These are phyloP conservation scores for Somion occarium DNA, from an alignment of 1,284 basidiomycete genomes.

Conservation along the genomic window DNA sequence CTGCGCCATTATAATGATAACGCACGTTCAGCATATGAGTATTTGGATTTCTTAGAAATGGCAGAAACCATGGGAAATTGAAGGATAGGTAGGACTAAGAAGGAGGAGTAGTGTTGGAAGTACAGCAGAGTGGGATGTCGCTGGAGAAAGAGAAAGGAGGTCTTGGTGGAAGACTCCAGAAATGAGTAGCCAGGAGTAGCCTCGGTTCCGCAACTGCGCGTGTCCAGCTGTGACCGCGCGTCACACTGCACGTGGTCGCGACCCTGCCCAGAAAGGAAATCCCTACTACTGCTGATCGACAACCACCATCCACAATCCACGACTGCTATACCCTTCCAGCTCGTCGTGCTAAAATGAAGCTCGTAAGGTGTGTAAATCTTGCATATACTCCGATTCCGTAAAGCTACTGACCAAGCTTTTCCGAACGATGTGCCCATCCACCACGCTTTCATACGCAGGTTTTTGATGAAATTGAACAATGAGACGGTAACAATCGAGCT, in stretches of 20 bases:
- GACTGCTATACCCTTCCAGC: background rate
- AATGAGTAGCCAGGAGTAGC: no score
- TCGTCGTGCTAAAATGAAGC: constrained; percentile 36
- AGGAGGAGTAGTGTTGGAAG: background rate
- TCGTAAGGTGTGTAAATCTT: constrained; percentile 38
- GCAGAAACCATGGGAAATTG: background rate
- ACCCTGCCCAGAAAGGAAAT: background rate
- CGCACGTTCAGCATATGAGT: constrained; percentile 44
- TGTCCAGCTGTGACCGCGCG: no score
- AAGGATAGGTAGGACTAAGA: background rate
- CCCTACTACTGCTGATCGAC: background rate
- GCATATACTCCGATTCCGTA: constrained; percentile 7
- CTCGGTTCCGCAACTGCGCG: no score
- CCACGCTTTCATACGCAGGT: constrained; percentile 44
- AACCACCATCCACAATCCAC: background rate
- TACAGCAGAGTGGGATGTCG: background rate
- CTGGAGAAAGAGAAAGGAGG: no score
- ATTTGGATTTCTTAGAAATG: constrained; percentile 30
- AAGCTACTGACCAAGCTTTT: constrained; percentile 1
- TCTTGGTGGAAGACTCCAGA: no score
- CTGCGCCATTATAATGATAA: constrained; percentile 4
- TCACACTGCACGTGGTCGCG: background rate
- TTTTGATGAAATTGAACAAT: constrained; percentile 99
- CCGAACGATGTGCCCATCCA: constrained; percentile 14
- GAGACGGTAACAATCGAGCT: constrained; percentile 98